A percentile compares a stretch with the other conserved stretches of the same genome.
Evolutionary conservation across 805 yeast genomes (phyloP).

Genomic region (Candida qinlingensis): DNA sequence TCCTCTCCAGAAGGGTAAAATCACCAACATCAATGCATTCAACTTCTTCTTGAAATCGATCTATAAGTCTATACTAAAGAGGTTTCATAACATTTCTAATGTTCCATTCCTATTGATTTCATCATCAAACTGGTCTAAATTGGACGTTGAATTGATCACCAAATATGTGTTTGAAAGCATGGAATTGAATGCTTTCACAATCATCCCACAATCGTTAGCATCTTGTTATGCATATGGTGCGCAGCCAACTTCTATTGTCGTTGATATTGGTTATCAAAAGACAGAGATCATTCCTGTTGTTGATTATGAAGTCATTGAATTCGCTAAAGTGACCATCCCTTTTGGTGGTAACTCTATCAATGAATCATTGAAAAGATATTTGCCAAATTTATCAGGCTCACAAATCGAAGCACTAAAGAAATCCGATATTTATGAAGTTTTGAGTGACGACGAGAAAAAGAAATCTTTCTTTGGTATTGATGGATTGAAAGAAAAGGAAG

Average conservation of each 20-base stretch:
- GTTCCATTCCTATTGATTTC: constrained; percentile 68
- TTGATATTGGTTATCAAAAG: constrained; percentile 74
- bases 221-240: constrained; percentile 70
- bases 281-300: constrained; percentile 78
- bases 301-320: constrained; percentile 58
- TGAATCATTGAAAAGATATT: constrained; percentile 39
- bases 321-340: constrained; percentile 43
- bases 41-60: constrained; percentile 48
- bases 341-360: constrained; percentile 68
- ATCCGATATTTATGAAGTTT: constrained; percentile 73
- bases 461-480: constrained; percentile 58
- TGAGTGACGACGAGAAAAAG: constrained; percentile 60
- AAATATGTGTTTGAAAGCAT: constrained; percentile 70
- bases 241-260: constrained; percentile 60
- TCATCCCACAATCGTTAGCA: constrained; percentile 64
- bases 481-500: constrained; percentile 46
- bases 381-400: constrained; percentile 49
- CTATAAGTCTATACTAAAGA: constrained; percentile 39
- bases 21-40: constrained; percentile 66
- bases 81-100: constrained; percentile 31
- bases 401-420: constrained; percentile 74
- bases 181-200: constrained; percentile 65
- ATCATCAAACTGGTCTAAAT: constrained; percentile 64
- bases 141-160: constrained; percentile 62
- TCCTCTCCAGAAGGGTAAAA: constrained; percentile 63